Base-by-base conservation (phyloP, 1,139 yeast genomes). In the Diutina scorzettiae region DNA sequence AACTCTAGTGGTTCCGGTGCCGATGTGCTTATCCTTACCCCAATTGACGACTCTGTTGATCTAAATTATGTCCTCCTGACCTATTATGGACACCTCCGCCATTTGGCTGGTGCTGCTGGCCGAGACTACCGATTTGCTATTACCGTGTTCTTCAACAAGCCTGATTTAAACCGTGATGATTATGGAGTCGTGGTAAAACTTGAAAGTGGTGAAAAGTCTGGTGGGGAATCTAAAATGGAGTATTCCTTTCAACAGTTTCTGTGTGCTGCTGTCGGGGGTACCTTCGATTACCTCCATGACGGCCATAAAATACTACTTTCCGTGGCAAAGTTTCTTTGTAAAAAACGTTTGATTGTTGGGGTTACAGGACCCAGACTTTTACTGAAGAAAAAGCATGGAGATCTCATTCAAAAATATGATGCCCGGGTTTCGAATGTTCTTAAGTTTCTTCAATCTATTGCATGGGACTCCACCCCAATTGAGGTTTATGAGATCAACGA, bases 211-310 rank as follows among this genome's bases (percentile, higher is more conserved):
- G 30, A 19, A n/a, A 14, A 2, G 5, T 48, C 30, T 40, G 27
- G 29, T n/a, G 18, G n/a, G 3, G 29, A 23, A 8, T 19, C 24
- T 8, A 18, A 36, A 6, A 7, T 17, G 7, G n/a, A 17, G 4
- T 17, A 12, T 1, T 5, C 5, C 17, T 25, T 37, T 18, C 17
- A 17, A 5, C 12, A 21, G 5, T 7, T n/a, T 7, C 6, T 12
- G 5, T 45, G 45, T 1, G 50, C 53, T 12, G 94, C 94, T 1
- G 79, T 89, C 1, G 98, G 98, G 0, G 99, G 99, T 0, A 93
- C 98, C 0, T 93, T 93, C 63, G 99, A 93, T 56, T 97, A 93
- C 60, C 56, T 93, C 31, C 99, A 93, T 53, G 95, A 83, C 54
- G 99, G 98, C 0, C 99, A 93, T 60, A 86, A 84, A 57, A 79